Evolutionary conservation across 257 asterid genomes (phyloP), one percentile per base, ranked within the genome.

Genomic region (Primulina tabacum): DNA sequence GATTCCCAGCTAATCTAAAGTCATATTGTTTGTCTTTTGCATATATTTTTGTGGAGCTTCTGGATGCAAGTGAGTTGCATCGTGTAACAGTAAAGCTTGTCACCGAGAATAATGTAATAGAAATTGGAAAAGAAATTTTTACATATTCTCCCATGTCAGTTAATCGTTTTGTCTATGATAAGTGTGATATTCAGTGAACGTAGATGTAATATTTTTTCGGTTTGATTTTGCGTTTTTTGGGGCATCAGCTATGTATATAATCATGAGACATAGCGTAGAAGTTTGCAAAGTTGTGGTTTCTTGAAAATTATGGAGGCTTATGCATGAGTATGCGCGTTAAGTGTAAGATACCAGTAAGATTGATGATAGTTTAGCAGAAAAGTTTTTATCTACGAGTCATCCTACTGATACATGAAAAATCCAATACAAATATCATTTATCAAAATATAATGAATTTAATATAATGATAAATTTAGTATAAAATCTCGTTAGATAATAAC

Each of bases 71-170:
- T 47, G 64, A 72, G 50, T 21, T 30, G 75, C 29, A 38, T 69
- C 63, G 34, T 78, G 80, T 71, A 79, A 74, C 78, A n/a, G 69
- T 71, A 53, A 26, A 64, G 52, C 50, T 69, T 34, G 18, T 66
- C 66, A 62, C 29, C 4, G 18, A 60, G 67, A 61, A 47, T 35
- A 70, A 56, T 30, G 43, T 55, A 59, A 52, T n/a, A 62, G 32
- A 38, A 29, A 72, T 61, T 57, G 38, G 62, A 79, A 74, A 69
- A 40, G 68, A 75, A 71, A 61, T 67, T 76, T 82, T 76, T 81
- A 71, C 65, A 66, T 65, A 38, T 65, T 71, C 60, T 37, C 60
- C 52, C 17, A 20, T 28, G 30, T 69, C 47, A 3, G 37, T 75
- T 33, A 40, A 52, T 63, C 30, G 32, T 32, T 30, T 55, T 20